These are phyloP conservation scores for Colletotrichum sp. DNA, from an alignment of 2,329 filamentous ascomycete species.

Conservation along the genomic window DNA sequence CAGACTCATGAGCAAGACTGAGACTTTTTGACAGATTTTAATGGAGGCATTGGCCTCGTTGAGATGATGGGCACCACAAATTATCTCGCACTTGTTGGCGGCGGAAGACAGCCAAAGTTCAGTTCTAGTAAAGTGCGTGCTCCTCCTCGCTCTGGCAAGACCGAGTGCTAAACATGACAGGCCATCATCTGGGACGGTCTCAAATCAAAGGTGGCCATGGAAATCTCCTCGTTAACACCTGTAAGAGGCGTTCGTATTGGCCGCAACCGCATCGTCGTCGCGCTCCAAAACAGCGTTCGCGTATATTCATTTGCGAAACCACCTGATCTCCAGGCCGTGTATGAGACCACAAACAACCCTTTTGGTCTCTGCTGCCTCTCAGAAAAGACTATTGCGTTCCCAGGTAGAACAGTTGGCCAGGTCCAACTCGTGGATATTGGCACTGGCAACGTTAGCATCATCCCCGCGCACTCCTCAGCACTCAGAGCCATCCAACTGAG, in stretches of 20 bases:
- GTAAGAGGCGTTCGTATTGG: slow-evolving; percentile 77
- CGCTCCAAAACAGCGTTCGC: slow-evolving; percentile 81
- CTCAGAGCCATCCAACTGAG: slow-evolving; percentile 83
- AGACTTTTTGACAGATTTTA: slow-evolving; percentile 63
- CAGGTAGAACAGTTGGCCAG: slow-evolving; percentile 85
- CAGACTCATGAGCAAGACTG: not conserved
- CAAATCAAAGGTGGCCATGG: slow-evolving; percentile 72
- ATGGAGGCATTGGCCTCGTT: slow-evolving; percentile 80
- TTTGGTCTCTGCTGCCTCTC: slow-evolving; percentile 81
- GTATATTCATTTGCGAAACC: slow-evolving; percentile 81
- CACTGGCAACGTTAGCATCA: slow-evolving; percentile 87
- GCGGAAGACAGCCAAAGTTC: slow-evolving; percentile 84
- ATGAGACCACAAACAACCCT: slow-evolving; percentile 86
- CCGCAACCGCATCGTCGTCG: slow-evolving; percentile 77
- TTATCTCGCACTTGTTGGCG: slow-evolving; percentile 88
- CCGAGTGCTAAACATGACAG: slow-evolving; percentile 36
- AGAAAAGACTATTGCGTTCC: slow-evolving; percentile 77
- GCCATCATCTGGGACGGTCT: slow-evolving; percentile 92
- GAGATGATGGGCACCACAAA: slow-evolving; percentile 89
- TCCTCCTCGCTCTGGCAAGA: not conserved
- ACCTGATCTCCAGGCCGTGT: slow-evolving; percentile 72
- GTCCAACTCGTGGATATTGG: slow-evolving; percentile 84
- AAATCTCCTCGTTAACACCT: slow-evolving; percentile 82
- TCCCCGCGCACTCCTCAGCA: slow-evolving; percentile 84
- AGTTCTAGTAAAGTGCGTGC: slow-evolving; percentile 77